These are phyloP conservation scores for Penicillium subrubescens DNA, from an alignment of 495 filamentous ascomycete species.

Conservation along the genomic window DNA sequence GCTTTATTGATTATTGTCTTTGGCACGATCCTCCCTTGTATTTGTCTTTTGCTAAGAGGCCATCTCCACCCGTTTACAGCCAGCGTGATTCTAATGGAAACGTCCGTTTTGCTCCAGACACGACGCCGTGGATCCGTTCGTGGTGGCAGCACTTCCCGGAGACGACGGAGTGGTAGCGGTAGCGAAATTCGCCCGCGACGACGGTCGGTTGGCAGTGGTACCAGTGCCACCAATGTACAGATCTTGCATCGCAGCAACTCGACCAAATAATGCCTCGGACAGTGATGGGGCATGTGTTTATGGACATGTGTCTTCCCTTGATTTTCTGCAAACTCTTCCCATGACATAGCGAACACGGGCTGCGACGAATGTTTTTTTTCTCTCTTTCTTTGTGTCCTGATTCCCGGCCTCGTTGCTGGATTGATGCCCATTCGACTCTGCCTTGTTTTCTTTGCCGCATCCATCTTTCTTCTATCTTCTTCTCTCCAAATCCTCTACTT, in stretches of 20 bases:
- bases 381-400: slow-evolving; percentile 29
- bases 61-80: slow-evolving; percentile 38
- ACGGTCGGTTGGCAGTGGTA: slow-evolving; percentile 45
- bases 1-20: slow-evolving; percentile 16
- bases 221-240: slow-evolving; percentile 39
- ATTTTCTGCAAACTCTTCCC: slow-evolving; percentile 30
- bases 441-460: slow-evolving; percentile 29
- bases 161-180: slow-evolving; percentile 51
- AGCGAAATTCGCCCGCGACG: slow-evolving; percentile 49
- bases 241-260: slow-evolving; percentile 53
- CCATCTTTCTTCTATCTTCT: background rate
- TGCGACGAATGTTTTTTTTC: slow-evolving; percentile 36
- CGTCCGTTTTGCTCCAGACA: slow-evolving; percentile 54
- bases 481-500: slow-evolving; percentile 5
- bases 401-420: slow-evolving; percentile 26
- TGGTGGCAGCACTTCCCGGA: slow-evolving; percentile 29
- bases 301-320: slow-evolving; percentile 32
- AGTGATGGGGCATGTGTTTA: slow-evolving; percentile 31
- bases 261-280: slow-evolving; percentile 35
- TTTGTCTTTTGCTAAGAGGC: slow-evolving; percentile 49
- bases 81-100: slow-evolving; percentile 56
- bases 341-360: slow-evolving; percentile 49
- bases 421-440: slow-evolving; percentile 26
- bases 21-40: slow-evolving; percentile 24
- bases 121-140: slow-evolving; percentile 50